Evolutionary conservation across 2,329 filamentous ascomycete species (phyloP).

Genomic region (Fusarium guadeloupense): DNA sequence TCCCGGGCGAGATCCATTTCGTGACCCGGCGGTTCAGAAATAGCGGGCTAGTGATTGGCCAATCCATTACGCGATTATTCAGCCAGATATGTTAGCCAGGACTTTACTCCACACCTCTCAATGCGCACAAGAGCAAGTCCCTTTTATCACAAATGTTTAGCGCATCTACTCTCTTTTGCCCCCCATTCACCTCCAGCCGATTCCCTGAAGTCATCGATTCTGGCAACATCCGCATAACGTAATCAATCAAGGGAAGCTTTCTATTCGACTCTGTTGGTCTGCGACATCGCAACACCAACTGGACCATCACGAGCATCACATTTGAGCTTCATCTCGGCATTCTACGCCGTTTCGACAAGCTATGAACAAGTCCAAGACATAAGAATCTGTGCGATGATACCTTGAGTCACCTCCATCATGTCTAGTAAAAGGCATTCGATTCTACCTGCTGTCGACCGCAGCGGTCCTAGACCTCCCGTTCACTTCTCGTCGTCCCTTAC

Average conservation of each 20-base stretch:
- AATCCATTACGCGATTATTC: slow-evolving; percentile 48
- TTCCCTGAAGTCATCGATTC: slow-evolving; percentile 43
- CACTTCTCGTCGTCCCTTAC: slow-evolving; percentile 68
- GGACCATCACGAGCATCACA: slow-evolving; percentile 4
- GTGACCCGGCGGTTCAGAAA: slow-evolving; percentile 48
- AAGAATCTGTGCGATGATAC: slow-evolving; percentile 7
- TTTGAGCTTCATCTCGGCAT: slow-evolving; percentile 14
- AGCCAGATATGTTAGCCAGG: slow-evolving; percentile 45
- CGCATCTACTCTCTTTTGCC: slow-evolving; percentile 5
- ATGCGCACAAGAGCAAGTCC: background rate
- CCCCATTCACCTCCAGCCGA: slow-evolving; percentile 14
- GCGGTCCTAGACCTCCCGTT: slow-evolving; percentile 68
- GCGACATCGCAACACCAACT: slow-evolving; percentile 29
- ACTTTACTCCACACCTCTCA: slow-evolving; percentile 11
- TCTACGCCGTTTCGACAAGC: slow-evolving; percentile 1
- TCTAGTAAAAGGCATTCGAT: slow-evolving; percentile 66
- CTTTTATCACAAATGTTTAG: slow-evolving; percentile 36
- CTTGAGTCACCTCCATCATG: slow-evolving; percentile 39
- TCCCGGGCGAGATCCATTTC: slow-evolving; percentile 45
- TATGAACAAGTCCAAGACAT: slow-evolving; percentile 15
- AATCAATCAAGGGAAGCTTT: slow-evolving; percentile 16
- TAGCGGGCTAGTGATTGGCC: slow-evolving; percentile 53
- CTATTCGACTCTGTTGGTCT: slow-evolving; percentile 22
- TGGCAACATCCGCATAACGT: slow-evolving; percentile 22
- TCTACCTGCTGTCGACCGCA: slow-evolving; percentile 61